Percentiles rank a stretch among this genome's conserved stretches.
These are phyloP conservation scores for Aspergillus pseudonomiae DNA, from an alignment of 2,329 filamentous ascomycete species.

Conservation along the genomic window DNA sequence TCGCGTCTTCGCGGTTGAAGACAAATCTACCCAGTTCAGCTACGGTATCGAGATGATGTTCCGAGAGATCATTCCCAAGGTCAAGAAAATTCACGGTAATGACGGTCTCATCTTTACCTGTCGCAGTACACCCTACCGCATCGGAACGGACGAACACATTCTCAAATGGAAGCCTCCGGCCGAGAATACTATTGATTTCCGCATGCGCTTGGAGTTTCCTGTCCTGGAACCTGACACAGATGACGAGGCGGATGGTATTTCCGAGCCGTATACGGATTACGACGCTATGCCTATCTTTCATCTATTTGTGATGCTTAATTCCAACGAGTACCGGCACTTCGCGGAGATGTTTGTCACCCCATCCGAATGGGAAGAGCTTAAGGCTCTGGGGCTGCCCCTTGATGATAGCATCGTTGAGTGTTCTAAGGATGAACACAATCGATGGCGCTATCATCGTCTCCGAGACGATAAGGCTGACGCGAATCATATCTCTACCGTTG, in stretches of 20 bases:
- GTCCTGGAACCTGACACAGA: constrained; percentile 66
- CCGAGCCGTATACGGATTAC: constrained; percentile 72
- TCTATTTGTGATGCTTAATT: constrained; percentile 70
- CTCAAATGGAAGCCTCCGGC: constrained; percentile 96
- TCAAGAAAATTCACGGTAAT: constrained; percentile 79
- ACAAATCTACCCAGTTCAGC: constrained; percentile 86
- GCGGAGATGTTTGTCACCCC: constrained; percentile 69
- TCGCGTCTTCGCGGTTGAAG: constrained; percentile 78
- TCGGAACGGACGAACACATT: constrained; percentile 90
- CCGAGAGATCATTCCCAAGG: constrained; percentile 75
- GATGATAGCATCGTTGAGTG: constrained; percentile 90
- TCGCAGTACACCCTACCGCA: constrained; percentile 79
- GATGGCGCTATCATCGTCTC: constrained; percentile 88
- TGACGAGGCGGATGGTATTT: constrained; percentile 68
- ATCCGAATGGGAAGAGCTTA: constrained; percentile 82
- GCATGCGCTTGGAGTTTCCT: constrained; percentile 76
- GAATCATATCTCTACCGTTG: constrained; percentile 83
- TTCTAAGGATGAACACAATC: constrained; percentile 71
- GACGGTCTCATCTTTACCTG: constrained; percentile 99
- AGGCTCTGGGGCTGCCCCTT: constrained; percentile 72
- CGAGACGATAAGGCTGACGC: constrained; percentile 90
- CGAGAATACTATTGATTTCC: constrained; percentile 95
- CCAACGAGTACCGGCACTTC: constrained; percentile 67
- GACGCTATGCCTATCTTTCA: constrained; percentile 75
- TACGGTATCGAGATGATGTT: constrained; percentile 96